Evolutionary conservation across 306 rosid genomes (phyloP), one percentile per base, ranked within the genome.

Genomic region (Quercus dentata): DNA sequence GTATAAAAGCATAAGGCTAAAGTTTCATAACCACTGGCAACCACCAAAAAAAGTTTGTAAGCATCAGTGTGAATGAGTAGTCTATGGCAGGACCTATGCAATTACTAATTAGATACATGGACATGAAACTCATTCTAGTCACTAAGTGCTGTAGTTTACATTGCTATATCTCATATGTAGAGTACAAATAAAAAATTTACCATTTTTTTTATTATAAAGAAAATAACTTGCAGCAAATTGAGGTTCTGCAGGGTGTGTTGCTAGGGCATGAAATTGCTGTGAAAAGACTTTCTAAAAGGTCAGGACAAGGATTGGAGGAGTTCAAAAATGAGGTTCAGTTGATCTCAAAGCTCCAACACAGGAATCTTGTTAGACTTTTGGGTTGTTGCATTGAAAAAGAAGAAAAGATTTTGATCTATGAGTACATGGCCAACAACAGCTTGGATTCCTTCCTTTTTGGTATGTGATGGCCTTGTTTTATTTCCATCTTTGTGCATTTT

Each of bases 401-500:
- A 41, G 83, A 83, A 64, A 79, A 59, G 12, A 73, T 80, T 58
- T n/a, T 84, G 56, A 69, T 77, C 33, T 77, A 84, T 3, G 87
- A 84, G 71, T 80, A 84, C 78, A 80, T 77, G 82, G 38, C 74
- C 55, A 80, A 80, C 79, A 73, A 14, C 69, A 84, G 85, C 79
- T 69, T 80, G 77, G 87, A 80, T 74, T 68, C 77, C 69, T 84
- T 84, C 77, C 70, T 84, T 33, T 84, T 84, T 77, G 79, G 82
- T 84, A 5, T 28, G 74, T 56, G 5, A 49, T 15, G 1, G 17
- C 19, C 21, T 56, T 28, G 4, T 41, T 41, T 41, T 56, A 30
- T 17, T 46, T 1, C 28, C 30, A 15, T 18, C 62, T 52, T 27
- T 49, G 54, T 49, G 54, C 54, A 3, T 10, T 49, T 49, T 49